A percentile compares a stretch with the other conserved stretches of the same genome.
Conservation (phyloP, 345 rosid genomes). For the Populus pruinosa region DNA sequence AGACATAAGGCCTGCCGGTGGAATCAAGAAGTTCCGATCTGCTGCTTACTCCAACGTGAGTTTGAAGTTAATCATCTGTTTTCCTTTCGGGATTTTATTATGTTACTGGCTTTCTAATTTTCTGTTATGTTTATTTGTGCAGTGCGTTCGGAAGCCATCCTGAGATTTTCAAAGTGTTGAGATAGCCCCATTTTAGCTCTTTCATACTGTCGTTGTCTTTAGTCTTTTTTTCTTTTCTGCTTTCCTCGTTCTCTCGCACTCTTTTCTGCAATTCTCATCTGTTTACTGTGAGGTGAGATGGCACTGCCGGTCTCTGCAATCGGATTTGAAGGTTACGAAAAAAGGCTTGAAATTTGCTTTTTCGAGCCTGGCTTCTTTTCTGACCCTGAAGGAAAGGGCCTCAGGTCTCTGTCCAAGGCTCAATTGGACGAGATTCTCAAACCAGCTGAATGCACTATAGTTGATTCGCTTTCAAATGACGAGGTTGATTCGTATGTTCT, state of each 20-base stretch:
- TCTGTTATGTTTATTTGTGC: background rate
- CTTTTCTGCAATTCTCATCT: conserved; percentile 29
- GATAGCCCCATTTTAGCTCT: conserved; percentile 18
- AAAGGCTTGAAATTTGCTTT: conserved; percentile 75
- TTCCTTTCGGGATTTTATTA: background rate
- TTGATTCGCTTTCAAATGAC: conserved; percentile 57
- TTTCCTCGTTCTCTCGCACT: conserved; percentile 43
- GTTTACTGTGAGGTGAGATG: conserved; percentile 30
- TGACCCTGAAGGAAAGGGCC: conserved; percentile 67
- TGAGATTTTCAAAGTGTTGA: conserved; percentile 13
- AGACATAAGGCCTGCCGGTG: conserved; percentile 32
- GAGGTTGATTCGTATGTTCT: conserved; percentile 69
- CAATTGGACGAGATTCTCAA: conserved; percentile 64
- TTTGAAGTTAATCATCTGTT: background rate
- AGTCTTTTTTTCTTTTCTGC: conserved; percentile 4
- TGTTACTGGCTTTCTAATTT: background rate
- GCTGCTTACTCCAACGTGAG: conserved; percentile 40
- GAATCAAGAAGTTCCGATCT: conserved; percentile 35
- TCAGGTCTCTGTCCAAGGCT: conserved; percentile 49
- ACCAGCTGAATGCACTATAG: conserved; percentile 78
- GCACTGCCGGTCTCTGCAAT: conserved; percentile 60
- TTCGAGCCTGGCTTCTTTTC: conserved; percentile 49
- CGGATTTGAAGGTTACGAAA: conserved; percentile 92
- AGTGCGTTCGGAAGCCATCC: conserved; percentile 27
- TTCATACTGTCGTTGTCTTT: background rate